Evolutionary conservation across 352 stramenopile genomes (phyloP), one percentile per base, ranked within the genome.

Genomic region (Phytophthora fragariae): DNA sequence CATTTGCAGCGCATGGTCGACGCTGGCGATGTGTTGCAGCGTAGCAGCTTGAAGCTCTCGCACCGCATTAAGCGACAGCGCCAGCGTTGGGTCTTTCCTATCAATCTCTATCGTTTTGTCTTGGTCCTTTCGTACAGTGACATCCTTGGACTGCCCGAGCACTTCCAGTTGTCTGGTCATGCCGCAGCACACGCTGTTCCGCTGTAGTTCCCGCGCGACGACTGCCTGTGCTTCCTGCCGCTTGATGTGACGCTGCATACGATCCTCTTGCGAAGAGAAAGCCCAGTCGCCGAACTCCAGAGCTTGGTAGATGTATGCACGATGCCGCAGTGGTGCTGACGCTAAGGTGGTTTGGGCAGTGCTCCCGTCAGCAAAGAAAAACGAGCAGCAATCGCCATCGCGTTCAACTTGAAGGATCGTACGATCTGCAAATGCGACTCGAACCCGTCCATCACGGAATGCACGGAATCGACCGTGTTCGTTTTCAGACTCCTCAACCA

Each of bases 261-360:
- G 83, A 58, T 93, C 68, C 24, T 82, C 68, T n/a, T 77, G 80
- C 6, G 83, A 79, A 47, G 81, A 72, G 59, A 89, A 89, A 10
- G 86, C 85, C 88, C 88, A 95, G 61, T 90, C 76, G 5, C 71
- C 78, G 37, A 93, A 95, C 64, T 91, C 77, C 24, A 88, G 46
- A 11, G 86, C 84, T 9, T 80, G 59, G 39, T 77, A 73, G 39
- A 93, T 80, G 71, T 93, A 95, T 7, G 21, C 19, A n/a, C 76
- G 75, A 55, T 89, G 76, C 17, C 55, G 49, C 2, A 80, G 39
- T 21, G 83, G 77, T 21, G 81, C 75, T 21, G 85, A 83, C 19
- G 72, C 53, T 49, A 80, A 55, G 1, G 82, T 92, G n/a, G 75
- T 88, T 17, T 65, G 47, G 0, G 61, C 73, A 3, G 47, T 58